phyloP scores from a whole-genome alignment of 176 grass and related monocot species.

The Bromus sterilis region DNA sequence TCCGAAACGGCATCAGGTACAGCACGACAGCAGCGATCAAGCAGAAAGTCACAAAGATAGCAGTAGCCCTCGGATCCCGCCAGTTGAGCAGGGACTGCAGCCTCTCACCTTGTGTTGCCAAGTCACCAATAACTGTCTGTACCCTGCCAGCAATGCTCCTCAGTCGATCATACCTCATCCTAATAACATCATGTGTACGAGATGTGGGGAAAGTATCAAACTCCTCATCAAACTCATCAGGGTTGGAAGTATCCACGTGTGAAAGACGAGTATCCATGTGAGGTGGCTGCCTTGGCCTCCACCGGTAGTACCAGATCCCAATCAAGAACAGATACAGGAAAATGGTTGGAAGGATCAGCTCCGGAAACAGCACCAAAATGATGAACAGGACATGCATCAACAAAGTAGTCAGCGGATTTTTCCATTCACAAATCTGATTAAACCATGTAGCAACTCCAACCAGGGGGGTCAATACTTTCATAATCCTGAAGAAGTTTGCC shows the following conservation, averaged over 20 bases:
- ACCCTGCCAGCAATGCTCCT: slow-evolving; percentile 42
- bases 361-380: slow-evolving; percentile 39
- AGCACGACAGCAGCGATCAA: slow-evolving; percentile 42
- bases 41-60: slow-evolving; percentile 47
- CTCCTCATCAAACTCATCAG: slow-evolving; percentile 52
- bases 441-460: slow-evolving; percentile 49
- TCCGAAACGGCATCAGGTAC: slow-evolving; percentile 34
- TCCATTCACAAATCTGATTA: slow-evolving; percentile 50
- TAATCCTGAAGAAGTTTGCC: slow-evolving; percentile 66
- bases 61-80: slow-evolving; percentile 44
- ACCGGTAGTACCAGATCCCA: slow-evolving; percentile 48
- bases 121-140: slow-evolving; percentile 35
- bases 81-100: slow-evolving; percentile 52
- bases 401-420: slow-evolving; percentile 52
- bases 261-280: slow-evolving; percentile 43
- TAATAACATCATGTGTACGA: slow-evolving; percentile 36
- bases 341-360: slow-evolving; percentile 40
- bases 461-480: slow-evolving; percentile 40
- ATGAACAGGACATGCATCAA: slow-evolving; percentile 57
- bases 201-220: slow-evolving; percentile 51
- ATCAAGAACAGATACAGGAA: slow-evolving; percentile 53
- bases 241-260: slow-evolving; percentile 26
- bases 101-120: slow-evolving; percentile 50
- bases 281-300: slow-evolving; percentile 43
- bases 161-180: slow-evolving; percentile 56